Conservation (phyloP, 257 asterid species). For the Misopates orontium region DNA sequence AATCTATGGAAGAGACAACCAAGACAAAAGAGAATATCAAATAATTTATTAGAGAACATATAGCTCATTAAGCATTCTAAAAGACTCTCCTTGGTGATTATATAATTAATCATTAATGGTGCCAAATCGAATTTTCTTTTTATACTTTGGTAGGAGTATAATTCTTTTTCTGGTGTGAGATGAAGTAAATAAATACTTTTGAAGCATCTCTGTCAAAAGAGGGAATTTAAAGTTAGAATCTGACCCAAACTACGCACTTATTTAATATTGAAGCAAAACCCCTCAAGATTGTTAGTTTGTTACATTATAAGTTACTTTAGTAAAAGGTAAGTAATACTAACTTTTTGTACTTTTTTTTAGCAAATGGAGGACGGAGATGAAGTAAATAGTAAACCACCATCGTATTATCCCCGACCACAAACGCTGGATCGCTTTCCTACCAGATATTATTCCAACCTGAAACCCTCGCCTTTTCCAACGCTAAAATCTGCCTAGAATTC, state of each 20-base stretch:
- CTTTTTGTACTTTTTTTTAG: too few species aligned
- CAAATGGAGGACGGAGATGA: too few species aligned
- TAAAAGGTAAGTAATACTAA: too few species aligned
- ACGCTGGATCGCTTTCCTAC: too few species aligned
- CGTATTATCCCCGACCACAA: too few species aligned
- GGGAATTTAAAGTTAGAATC: constrained; percentile 30
- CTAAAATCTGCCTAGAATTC: too few species aligned
- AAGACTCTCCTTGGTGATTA: neutral
- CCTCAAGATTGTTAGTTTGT: too few species aligned
- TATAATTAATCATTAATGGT: constrained; percentile 10
- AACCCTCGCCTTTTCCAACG: too few species aligned
- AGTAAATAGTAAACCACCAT: too few species aligned
- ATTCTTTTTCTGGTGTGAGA: constrained; percentile 21
- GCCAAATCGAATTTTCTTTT: constrained; percentile 10
- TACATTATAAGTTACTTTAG: too few species aligned
- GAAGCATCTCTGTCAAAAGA: constrained; percentile 36
- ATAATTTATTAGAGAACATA: neutral
- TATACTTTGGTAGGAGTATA: too few species aligned
- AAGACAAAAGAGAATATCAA: neutral
- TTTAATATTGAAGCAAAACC: neutral
- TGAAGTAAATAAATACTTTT: constrained; percentile 30
- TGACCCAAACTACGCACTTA: constrained; percentile 16
- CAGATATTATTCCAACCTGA: too few species aligned
- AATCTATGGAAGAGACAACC: constrained; percentile 6
- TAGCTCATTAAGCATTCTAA: constrained; percentile 7